Evolutionary conservation across 2,329 filamentous ascomycete genomes (phyloP), one percentile per base, ranked within the genome.

Genomic region (Fusarium veterinarium): DNA sequence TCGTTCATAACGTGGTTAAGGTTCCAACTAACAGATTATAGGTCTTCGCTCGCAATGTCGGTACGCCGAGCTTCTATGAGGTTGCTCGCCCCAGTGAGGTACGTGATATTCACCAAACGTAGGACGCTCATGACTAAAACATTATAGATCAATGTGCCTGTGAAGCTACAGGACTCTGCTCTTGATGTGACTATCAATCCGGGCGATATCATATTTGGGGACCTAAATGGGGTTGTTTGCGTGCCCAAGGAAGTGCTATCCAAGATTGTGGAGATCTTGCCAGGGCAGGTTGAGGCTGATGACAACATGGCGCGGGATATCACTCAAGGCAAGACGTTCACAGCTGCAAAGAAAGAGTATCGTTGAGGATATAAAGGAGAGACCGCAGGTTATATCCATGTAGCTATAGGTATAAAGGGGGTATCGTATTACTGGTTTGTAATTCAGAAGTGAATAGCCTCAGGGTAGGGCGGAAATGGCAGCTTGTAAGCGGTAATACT

Each of bases 1-100:
- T 10, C 10, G 0, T 0, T 3, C 0, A 1, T 3, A 17, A 1
- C 3, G 1, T 7, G 7, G 7, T 8, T 17, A 0, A 1, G 1
- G 10, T 12, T 9, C 2, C 0, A 3, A 7, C 38, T 60, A 13
- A 57, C 3, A 13, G 0, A 12, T 9, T 2, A 0, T 1, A 68
- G 58, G n/a, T 64, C 16, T 71, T 46, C 14, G 66, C 69, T 9
- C 57, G 70, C 1, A 66, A 58, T 19, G 61, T 61, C 1, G 69
- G 71, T 4, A 73, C 61, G 0, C 71, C 71, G 25, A 48, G 69
- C 56, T 31, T 25, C 1, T 31, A 64, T 12, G 56, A 40, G 45
- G 64, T 31, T 42, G 67, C 48, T 44, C 69, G 44, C 14, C 60
- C 52, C 8, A 64, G 60, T n/a, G 55, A 64, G 37, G 55, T 63